A percentile compares a stretch with the other conserved stretches of the same genome.
phyloP scores from a whole-genome alignment of 345 rosid species.

The Murraya koenigii region DNA sequence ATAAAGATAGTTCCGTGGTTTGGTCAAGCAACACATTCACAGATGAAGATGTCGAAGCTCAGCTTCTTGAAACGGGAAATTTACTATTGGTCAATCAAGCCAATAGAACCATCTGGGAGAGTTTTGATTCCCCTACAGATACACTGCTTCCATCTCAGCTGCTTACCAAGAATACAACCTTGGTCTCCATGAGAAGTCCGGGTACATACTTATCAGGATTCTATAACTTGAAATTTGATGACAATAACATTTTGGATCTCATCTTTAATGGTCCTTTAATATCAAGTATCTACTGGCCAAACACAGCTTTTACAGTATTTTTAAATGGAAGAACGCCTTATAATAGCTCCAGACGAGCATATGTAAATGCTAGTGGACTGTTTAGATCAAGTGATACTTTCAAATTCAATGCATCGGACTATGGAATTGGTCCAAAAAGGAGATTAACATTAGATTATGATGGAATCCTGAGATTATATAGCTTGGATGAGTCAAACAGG shows the following conservation, averaged over 20 bases:
- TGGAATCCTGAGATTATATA: constrained; percentile 28
- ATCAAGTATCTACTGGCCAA: constrained; percentile 33
- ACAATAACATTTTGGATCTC: constrained; percentile 18
- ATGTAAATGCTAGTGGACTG: constrained; percentile 8
- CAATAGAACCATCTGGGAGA: constrained; percentile 20
- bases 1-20: constrained; percentile 14
- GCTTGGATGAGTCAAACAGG: constrained; percentile 15
- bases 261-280: constrained; percentile 20
- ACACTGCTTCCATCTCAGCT: constrained; percentile 29
- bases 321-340: constrained; percentile 21
- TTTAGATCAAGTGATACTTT: constrained; percentile 26
- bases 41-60: neutral
- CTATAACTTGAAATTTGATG: constrained; percentile 26
- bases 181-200: constrained; percentile 23
- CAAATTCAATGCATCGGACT: constrained; percentile 22
- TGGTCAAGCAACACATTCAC: constrained; percentile 23
- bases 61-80: constrained; percentile 26
- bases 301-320: neutral
- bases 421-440: constrained; percentile 15
- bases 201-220: constrained; percentile 22
- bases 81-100: constrained; percentile 14
- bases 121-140: constrained; percentile 32
- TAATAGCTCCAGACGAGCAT: constrained; percentile 25
- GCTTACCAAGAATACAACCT: constrained; percentile 14
- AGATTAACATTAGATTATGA: constrained; percentile 32